Evolutionary conservation across 805 yeast genomes (phyloP), one percentile per base, ranked within the genome.

Genomic region (Hanseniaspora jakobsenii): DNA sequence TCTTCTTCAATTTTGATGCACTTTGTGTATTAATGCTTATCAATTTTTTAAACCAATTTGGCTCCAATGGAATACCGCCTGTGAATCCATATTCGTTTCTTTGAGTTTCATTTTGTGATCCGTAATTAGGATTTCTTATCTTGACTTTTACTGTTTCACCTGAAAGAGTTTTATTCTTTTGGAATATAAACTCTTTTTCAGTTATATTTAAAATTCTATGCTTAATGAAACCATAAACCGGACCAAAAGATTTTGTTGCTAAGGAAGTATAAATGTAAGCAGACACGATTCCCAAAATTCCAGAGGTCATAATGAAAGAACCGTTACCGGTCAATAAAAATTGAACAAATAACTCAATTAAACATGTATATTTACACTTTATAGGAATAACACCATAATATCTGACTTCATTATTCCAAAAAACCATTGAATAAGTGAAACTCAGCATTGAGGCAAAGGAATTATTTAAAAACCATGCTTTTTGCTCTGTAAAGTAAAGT

Each of bases 221-320:
- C 14, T 39, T 51, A 16, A 61, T 52, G 36, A 63, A 54, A 3
- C 68, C 67, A 53, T 60, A 55, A 32, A 70, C 50, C 4, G 75
- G 74, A 0, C 75, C 75, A 36, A 60, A 55, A 2, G 82, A 71
- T 32, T 66, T 61, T 0, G 82, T 75, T 52, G 77, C 81, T 35
- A 76, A 55, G 54, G 84, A 78, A 49, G 70, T 72, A 60, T 75
- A 77, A 4, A 75, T 48, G 54, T 78, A 78, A 0, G 75, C 81
- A 3, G 74, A 73, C 16, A 61, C 51, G 48, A 73, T 66, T 2
- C 84, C 84, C 32, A 71, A 55, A 4, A 70, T 49, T 0, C 72
- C 62, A 47, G 69, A 64, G 3, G 62, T 52, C 42, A 68, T 64
- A 16, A 66, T 57, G 4, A 60, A 54, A 32, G 60, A 62, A 3